A percentile compares a stretch with the other conserved stretches of the same genome.
Evolutionary conservation across 257 asterid genomes (phyloP).

Genomic region (Rhazya stricta): DNA sequence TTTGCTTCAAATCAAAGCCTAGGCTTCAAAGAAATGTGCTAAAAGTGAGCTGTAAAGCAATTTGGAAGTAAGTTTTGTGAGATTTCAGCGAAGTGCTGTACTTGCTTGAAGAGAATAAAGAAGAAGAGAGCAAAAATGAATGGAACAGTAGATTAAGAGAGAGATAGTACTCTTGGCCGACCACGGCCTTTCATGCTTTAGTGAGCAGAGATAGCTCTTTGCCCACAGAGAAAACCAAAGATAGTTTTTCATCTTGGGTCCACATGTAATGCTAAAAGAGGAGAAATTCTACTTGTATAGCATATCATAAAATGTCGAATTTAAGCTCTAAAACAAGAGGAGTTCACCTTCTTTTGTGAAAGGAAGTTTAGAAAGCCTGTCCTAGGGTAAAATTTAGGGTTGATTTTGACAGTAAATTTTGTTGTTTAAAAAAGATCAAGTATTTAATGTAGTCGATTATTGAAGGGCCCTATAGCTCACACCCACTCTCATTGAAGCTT

Average conservation of each 20-base stretch:
- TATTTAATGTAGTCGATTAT: conserved; percentile 7
- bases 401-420: neutral
- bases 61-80: neutral
- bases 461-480: conserved; percentile 26
- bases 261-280: neutral
- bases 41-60: neutral
- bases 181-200: conserved; percentile 18
- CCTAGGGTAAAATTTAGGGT: neutral
- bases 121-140: conserved; percentile 26
- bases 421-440: neutral
- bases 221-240: conserved; percentile 15
- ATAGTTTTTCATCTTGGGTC: conserved; percentile 11
- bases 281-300: neutral
- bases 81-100: neutral
- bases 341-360: neutral
- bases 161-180: conserved; percentile 9
- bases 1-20: neutral
- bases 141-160: conserved; percentile 37
- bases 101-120: conserved; percentile 8
- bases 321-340: too few species aligned
- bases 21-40: neutral
- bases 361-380: neutral
- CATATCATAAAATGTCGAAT: too few species aligned
- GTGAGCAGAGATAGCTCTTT: conserved; percentile 13
- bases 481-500: conserved; percentile 44